Evolutionary conservation across 2,329 filamentous ascomycete species (phyloP).

Genomic region (Amauroascus verrucosus): DNA sequence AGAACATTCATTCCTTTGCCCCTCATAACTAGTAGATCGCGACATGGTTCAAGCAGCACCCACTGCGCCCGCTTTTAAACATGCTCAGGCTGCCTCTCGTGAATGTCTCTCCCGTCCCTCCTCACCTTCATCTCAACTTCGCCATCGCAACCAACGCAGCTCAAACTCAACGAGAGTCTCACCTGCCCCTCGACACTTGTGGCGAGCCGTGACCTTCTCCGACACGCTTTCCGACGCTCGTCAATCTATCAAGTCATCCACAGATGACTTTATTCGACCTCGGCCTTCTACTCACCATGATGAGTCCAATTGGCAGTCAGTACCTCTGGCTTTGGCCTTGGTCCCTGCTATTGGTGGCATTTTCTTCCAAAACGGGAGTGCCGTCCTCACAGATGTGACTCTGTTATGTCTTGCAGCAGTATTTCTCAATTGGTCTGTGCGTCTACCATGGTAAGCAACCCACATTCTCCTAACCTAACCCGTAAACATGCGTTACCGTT

Average conservation of each 20-base stretch:
- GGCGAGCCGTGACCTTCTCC: conserved; percentile 69
- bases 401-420: conserved; percentile 69
- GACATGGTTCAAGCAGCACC: background rate
- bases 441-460: conserved; percentile 67
- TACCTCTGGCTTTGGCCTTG: conserved; percentile 74
- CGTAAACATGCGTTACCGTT: background rate
- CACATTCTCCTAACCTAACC: background rate
- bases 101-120: background rate
- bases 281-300: conserved; percentile 44
- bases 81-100: background rate
- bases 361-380: conserved; percentile 73
- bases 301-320: conserved; percentile 61
- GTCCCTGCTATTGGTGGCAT: conserved; percentile 77
- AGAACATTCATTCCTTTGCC: background rate
- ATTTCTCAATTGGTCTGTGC: conserved; percentile 86
- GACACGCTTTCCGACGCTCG: conserved; percentile 61
- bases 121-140: conserved; percentile 2
- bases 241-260: conserved; percentile 53
- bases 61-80: background rate
- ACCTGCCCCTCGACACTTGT: conserved; percentile 32
- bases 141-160: conserved; percentile 18
- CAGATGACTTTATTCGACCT: conserved; percentile 57
- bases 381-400: conserved; percentile 74
- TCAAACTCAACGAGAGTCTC: conserved; percentile 9
- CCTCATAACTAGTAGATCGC: background rate